These are phyloP conservation scores for Gossypium bickii DNA, from an alignment of 345 rosid genomes.

Conservation along the genomic window DNA sequence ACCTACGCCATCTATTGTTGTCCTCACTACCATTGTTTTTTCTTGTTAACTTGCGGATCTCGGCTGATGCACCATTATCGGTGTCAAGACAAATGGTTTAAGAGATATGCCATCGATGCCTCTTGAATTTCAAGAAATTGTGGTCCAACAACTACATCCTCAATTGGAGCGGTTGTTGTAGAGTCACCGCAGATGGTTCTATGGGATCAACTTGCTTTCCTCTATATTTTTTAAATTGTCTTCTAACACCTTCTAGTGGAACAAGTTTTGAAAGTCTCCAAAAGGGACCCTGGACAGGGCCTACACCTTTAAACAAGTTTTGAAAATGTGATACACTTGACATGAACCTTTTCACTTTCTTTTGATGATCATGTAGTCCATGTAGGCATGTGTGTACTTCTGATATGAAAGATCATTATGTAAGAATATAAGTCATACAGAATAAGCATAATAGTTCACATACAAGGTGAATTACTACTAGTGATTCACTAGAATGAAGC, in stretches of 20 bases:
- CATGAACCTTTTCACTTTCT: too few relatives aligned
- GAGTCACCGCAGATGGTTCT: too few relatives aligned
- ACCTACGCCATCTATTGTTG: slow-evolving; percentile 56
- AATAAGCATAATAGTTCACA: background rate
- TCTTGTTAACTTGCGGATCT: slow-evolving; percentile 39
- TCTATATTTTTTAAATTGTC: too few relatives aligned
- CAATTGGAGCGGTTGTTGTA: too few relatives aligned
- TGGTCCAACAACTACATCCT: slow-evolving; percentile 60
- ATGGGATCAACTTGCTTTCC: too few relatives aligned
- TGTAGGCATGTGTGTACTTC: background rate
- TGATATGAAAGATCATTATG: background rate
- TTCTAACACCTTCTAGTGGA: too few relatives aligned
- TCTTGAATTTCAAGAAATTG: slow-evolving; percentile 93
- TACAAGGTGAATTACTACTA: background rate
- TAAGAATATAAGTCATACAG: background rate
- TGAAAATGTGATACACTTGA: too few relatives aligned
- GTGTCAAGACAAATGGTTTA: slow-evolving; percentile 60
- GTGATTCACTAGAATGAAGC: background rate
- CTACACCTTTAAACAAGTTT: too few relatives aligned
- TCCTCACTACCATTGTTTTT: slow-evolving; percentile 37
- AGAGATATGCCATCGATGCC: slow-evolving; percentile 89
- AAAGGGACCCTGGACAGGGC: too few relatives aligned
- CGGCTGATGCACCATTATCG: slow-evolving; percentile 28
- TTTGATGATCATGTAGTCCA: background rate
- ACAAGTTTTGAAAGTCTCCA: too few relatives aligned